Evolutionary conservation across 768 basidiomycete genomes (phyloP).

Genomic region (Harrya chromipes): DNA sequence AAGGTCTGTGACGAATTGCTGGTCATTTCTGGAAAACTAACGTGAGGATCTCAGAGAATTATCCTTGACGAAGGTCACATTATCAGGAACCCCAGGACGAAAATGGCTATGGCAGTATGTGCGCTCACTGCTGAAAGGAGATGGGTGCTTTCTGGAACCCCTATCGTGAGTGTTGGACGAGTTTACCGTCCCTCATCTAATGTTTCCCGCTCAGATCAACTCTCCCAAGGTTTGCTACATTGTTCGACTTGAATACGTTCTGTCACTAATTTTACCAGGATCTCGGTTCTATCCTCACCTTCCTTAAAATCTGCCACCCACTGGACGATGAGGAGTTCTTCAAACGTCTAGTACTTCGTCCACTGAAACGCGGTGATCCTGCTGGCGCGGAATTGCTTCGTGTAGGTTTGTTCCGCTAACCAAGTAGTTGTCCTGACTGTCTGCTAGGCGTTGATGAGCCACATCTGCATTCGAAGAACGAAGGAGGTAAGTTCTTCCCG

Average conservation of each 20-base stretch:
- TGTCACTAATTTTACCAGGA: constrained; percentile 47
- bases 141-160: constrained; percentile 83
- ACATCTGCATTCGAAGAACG: constrained; percentile 76
- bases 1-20: constrained; percentile 49
- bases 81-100: constrained; percentile 83
- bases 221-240: constrained; percentile 54
- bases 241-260: not conserved
- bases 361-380: constrained; percentile 66
- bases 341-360: constrained; percentile 74
- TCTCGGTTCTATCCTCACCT: constrained; percentile 81
- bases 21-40: not conserved
- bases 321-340: constrained; percentile 82
- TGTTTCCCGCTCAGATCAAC: constrained; percentile 54
- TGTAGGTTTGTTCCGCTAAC: constrained; percentile 37
- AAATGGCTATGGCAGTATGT: constrained; percentile 71
- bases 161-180: constrained; percentile 60
- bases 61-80: constrained; percentile 89
- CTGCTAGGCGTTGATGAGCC: constrained; percentile 68
- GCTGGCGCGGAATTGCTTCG: constrained; percentile 67
- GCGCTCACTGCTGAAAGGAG: constrained; percentile 66
- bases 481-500: constrained; percentile 54
- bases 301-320: constrained; percentile 82
- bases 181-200: not conserved
- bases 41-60: constrained; percentile 48
- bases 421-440: constrained; percentile 3